phyloP scores from a whole-genome alignment of 768 basidiomycete species.

The Xerocomus spinulosus region DNA sequence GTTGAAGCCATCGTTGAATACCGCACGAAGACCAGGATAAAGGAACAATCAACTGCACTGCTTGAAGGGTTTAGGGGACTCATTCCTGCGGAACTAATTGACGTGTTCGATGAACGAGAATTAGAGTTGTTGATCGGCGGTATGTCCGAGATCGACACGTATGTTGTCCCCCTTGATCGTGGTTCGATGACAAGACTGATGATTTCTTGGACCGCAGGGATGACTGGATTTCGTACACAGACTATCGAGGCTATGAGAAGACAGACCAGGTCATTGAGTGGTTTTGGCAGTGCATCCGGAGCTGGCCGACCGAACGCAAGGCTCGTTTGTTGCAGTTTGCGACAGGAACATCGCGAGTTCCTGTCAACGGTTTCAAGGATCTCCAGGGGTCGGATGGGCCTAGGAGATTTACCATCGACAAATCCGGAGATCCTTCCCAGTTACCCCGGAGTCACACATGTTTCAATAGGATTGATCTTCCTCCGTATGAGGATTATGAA shows the following conservation, averaged over 20 bases:
- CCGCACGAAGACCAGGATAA: slow-evolving; percentile 75
- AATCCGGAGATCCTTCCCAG: slow-evolving; percentile 84
- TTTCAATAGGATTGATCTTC: slow-evolving; percentile 86
- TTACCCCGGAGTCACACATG: slow-evolving; percentile 91
- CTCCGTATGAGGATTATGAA: slow-evolving; percentile 85
- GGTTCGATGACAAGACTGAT: neutral
- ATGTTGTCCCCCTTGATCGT: slow-evolving; percentile 21
- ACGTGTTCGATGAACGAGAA: slow-evolving; percentile 89
- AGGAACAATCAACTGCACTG: slow-evolving; percentile 82
- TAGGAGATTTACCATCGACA: slow-evolving; percentile 90
- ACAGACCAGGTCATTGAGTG: slow-evolving; percentile 87
- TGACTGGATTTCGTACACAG: slow-evolving; percentile 92
- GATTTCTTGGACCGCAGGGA: slow-evolving; percentile 42
- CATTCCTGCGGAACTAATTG: slow-evolving; percentile 77
- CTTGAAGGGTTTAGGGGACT: slow-evolving; percentile 83
- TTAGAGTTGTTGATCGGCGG: slow-evolving; percentile 87
- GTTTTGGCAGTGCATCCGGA: slow-evolving; percentile 92
- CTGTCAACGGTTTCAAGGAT: slow-evolving; percentile 94
- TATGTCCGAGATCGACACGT: slow-evolving; percentile 90
- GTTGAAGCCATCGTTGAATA: slow-evolving; percentile 77
- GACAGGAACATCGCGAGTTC: slow-evolving; percentile 78
- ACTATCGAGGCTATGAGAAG: slow-evolving; percentile 85
- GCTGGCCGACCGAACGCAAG: slow-evolving; percentile 88
- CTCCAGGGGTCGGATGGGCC: slow-evolving; percentile 92
- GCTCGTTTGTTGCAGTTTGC: slow-evolving; percentile 85